phyloP scores from a whole-genome alignment of 164 flowering plant genomes.

The Chimonanthus salicifolius region DNA sequence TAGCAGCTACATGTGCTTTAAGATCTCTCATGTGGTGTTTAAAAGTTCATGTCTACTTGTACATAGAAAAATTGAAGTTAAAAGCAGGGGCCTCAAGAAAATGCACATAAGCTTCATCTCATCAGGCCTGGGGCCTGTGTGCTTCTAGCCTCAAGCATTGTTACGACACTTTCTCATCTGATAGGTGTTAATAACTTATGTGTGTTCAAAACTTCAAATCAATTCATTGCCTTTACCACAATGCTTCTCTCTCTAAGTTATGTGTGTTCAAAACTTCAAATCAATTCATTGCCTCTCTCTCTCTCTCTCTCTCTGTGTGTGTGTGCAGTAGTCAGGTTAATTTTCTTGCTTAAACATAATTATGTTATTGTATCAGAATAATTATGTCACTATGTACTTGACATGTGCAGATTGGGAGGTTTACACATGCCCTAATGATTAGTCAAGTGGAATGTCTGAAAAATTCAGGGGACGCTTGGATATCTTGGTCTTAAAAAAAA shows the following conservation, averaged over 20 bases:
- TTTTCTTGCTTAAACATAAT: no score
- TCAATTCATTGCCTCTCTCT: not conserved
- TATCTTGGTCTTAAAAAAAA: no score
- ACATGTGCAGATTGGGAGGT: no score
- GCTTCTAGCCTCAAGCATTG: not conserved
- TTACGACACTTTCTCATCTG: not conserved
- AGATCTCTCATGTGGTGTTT: not conserved
- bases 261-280: not conserved
- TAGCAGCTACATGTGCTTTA: not conserved
- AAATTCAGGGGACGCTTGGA: no score
- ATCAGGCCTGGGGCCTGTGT: not conserved
- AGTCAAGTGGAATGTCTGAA: no score
- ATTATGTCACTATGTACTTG: no score
- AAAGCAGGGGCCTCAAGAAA: not conserved
- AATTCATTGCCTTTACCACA: not conserved
- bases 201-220: not conserved
- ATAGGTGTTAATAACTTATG: not conserved
- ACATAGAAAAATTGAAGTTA: not conserved
- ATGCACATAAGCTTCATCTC: not conserved
- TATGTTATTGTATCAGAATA: no score
- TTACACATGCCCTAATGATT: no score
- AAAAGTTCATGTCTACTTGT: not conserved
- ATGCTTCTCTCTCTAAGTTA: not conserved
- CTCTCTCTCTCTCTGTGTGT: not conserved
- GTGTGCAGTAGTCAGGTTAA: no score